phyloP scores from a whole-genome alignment of 2,329 filamentous ascomycete species.

The Neofusicoccum cordaticola region DNA sequence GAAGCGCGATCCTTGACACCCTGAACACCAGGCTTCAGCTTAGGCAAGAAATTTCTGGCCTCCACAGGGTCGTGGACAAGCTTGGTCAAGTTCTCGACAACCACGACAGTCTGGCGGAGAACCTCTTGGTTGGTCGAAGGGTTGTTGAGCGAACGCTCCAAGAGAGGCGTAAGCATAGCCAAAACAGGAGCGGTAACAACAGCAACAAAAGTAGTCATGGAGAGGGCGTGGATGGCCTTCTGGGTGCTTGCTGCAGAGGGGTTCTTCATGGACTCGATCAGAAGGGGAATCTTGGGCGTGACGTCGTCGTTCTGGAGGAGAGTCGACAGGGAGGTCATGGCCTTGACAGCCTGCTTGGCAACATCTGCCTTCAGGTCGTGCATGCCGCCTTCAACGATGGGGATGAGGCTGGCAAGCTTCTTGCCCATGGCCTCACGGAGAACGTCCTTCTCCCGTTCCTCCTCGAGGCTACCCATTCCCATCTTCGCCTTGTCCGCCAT shows the following conservation, averaged over 20 bases:
- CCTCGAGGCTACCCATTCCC: conserved; percentile 76
- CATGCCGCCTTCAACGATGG: conserved; percentile 88
- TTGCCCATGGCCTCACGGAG: conserved; percentile 87
- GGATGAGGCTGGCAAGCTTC: conserved; percentile 81
- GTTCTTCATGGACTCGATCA: conserved; percentile 93
- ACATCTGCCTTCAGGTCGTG: conserved; percentile 89
- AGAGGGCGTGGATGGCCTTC: conserved; percentile 94
- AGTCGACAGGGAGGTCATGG: conserved; percentile 86
- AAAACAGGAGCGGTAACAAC: conserved; percentile 93
- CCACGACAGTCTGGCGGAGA: conserved; percentile 89
- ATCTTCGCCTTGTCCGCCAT: conserved; percentile 96
- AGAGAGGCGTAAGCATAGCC: conserved; percentile 86
- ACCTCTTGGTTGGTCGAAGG: conserved; percentile 91
- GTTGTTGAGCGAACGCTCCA: conserved; percentile 90
- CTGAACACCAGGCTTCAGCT: conserved; percentile 91
- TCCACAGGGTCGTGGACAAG: conserved; percentile 94
- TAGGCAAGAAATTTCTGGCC: conserved; percentile 90
- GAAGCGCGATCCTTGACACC: conserved; percentile 83
- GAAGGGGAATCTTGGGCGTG: conserved; percentile 81
- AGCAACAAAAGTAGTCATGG: conserved; percentile 97
- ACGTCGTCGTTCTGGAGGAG: conserved; percentile 97
- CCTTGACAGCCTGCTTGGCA: conserved; percentile 80
- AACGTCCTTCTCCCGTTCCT: conserved; percentile 83
- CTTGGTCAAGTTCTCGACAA: conserved; percentile 97
- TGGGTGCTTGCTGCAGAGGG: conserved; percentile 84